Conservation (phyloP, 2,329 filamentous ascomycete genomes). For the Tolypocladium sp. region DNA sequence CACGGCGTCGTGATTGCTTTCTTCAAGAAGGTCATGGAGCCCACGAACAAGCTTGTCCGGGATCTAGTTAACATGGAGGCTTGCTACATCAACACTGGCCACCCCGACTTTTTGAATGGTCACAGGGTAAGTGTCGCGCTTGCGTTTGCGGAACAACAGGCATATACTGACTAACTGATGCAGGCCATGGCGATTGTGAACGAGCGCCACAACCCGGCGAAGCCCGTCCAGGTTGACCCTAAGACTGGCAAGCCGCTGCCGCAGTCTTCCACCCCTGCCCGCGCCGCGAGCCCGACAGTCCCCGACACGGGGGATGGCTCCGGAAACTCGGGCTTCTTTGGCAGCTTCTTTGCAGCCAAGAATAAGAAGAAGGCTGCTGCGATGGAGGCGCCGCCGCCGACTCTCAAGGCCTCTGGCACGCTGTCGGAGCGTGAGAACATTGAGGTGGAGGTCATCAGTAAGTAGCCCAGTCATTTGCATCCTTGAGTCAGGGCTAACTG, state of each 20-base stretch:
- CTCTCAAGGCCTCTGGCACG: conserved; percentile 86
- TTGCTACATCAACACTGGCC: conserved; percentile 96
- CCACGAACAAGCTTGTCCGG: conserved; percentile 90
- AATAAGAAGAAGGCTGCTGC: conserved; percentile 99
- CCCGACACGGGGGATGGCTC: conserved; percentile 33
- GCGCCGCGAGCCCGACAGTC: conserved; percentile 68
- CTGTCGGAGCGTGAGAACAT: conserved; percentile 89
- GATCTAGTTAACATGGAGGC: conserved; percentile 94
- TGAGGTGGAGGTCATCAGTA: conserved; percentile 97
- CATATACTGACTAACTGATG: conserved; percentile 3
- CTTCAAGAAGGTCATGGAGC: conserved; percentile 98
- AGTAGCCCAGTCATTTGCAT: conserved; percentile 24
- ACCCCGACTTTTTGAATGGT: conserved; percentile 95
- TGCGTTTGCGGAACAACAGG: conserved; percentile 1
- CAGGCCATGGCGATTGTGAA: conserved; percentile 96
- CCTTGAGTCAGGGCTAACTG: conserved; percentile 5
- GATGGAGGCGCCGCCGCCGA: conserved; percentile 92
- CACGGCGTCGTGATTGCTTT: conserved; percentile 86
- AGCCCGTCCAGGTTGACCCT: conserved; percentile 91
- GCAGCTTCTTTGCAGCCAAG: conserved; percentile 97
- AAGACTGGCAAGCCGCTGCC: conserved; percentile 95
- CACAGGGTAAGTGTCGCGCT: conserved; percentile 55
- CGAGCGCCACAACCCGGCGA: conserved; percentile 71
- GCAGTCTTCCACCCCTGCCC: conserved; percentile 53
- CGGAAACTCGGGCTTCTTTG: conserved; percentile 78